These are phyloP conservation scores for Opeltia flavorubescens DNA, from an alignment of 495 filamentous ascomycete species.

Conservation along the genomic window DNA sequence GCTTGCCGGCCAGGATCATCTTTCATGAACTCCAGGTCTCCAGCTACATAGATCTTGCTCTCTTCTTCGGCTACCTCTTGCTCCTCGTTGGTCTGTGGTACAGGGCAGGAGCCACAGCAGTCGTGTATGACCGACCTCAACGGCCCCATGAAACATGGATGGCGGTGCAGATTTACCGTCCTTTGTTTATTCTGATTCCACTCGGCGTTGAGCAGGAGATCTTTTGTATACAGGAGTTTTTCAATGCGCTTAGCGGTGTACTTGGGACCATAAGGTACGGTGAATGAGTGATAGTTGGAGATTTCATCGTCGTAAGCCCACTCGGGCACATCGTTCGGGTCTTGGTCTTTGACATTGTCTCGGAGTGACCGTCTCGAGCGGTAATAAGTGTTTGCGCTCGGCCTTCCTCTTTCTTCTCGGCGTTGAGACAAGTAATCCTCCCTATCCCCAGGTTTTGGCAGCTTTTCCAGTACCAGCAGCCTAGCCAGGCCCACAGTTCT, in stretches of 20 bases:
- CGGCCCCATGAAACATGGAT: constrained; percentile 60
- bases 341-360: constrained; percentile 55
- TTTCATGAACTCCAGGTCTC: constrained; percentile 53
- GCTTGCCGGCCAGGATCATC: constrained; percentile 71
- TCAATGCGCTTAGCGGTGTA: constrained; percentile 63
- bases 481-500: constrained; percentile 63
- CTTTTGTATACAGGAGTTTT: constrained; percentile 62
- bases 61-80: constrained; percentile 54
- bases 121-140: constrained; percentile 55
- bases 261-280: constrained; percentile 57
- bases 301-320: constrained; percentile 64
- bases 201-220: constrained; percentile 67
- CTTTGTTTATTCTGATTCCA: constrained; percentile 66
- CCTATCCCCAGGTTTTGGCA: constrained; percentile 49
- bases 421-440: constrained; percentile 52
- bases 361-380: constrained; percentile 13
- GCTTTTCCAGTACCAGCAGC: constrained; percentile 62
- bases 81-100: constrained; percentile 53
- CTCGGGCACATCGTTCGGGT: constrained; percentile 66
- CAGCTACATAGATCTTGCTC: constrained; percentile 55
- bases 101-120: constrained; percentile 66
- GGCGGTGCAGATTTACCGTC: constrained; percentile 59
- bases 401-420: constrained; percentile 54
- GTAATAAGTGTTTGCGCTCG: constrained; percentile 18
- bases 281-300: constrained; percentile 64